Conservation (phyloP, 1,139 yeast genomes). For the Sugiyamaella japonica region DNA sequence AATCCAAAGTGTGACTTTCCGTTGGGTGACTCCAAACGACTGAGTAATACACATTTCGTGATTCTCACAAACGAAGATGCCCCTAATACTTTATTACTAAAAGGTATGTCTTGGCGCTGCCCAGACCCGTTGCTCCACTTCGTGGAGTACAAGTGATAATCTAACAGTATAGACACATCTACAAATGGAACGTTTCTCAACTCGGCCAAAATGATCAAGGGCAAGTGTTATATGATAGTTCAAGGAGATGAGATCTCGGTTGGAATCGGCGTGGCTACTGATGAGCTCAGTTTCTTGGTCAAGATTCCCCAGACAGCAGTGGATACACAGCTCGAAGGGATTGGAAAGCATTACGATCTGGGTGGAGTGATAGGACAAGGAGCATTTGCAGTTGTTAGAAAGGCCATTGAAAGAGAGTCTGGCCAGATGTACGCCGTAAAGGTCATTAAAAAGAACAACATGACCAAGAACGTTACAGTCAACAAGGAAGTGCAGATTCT, state of each 20-base stretch:
- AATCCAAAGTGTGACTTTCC: constrained; percentile 62
- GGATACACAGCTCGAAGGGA: constrained; percentile 36
- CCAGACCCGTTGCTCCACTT: too few relatives aligned
- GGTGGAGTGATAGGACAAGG: constrained; percentile 90
- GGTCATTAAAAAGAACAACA: constrained; percentile 78
- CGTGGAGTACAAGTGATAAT: not conserved
- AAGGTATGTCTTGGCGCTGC: too few relatives aligned
- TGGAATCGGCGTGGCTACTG: constrained; percentile 81
- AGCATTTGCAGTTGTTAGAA: constrained; percentile 93
- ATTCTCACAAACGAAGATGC: constrained; percentile 23
- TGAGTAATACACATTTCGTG: constrained; percentile 78
- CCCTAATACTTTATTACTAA: constrained; percentile 21
- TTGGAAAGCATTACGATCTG: constrained; percentile 72
- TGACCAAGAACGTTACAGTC: constrained; percentile 80
- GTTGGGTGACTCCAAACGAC: constrained; percentile 62
- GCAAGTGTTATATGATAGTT: constrained; percentile 76
- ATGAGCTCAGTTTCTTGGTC: constrained; percentile 72
- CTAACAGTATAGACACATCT: constrained; percentile 35
- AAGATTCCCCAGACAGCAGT: constrained; percentile 46
- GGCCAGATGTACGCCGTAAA: constrained; percentile 90
- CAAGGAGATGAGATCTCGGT: constrained; percentile 93
- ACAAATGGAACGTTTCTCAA: constrained; percentile 93
- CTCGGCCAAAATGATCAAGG: constrained; percentile 67
- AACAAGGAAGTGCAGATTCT: constrained; percentile 82
- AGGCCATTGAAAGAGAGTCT: constrained; percentile 80